Evolutionary conservation across 345 rosid genomes (phyloP), one percentile per base, ranked within the genome.

Genomic region (Isatis tinctoria): DNA sequence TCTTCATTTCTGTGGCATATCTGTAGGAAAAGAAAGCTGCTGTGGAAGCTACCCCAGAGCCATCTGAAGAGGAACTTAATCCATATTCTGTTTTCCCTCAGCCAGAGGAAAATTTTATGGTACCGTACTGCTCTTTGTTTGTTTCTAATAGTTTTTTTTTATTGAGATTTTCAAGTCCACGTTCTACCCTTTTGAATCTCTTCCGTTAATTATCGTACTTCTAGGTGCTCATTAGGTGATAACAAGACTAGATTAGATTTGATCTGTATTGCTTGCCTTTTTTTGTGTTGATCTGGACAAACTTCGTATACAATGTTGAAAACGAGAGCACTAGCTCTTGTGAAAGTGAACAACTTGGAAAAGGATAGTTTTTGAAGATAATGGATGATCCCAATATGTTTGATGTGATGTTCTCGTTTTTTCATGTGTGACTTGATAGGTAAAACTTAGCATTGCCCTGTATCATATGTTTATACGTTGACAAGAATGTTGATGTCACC

Each of bases 101-200:
- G 70, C 99, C 98, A 4, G 87, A 86, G 69, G 95, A 96, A 71
- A 96, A 96, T 82, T 73, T 80, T 81, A 87, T 85, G 98, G 98
- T 90, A 81, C 32, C 40, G 4, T 20, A 20, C 59, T 26, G 70
- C 47, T 16, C 60, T 59, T 70, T n/a, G 30, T 63, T 60, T 67
- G 27, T 36, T 60, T 51, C 27, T 51, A 20, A 12, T 32, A 20
- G 13, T 33, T 43, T 62, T 58, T 1, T 24, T 57, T 37, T 20
- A 43, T 44, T 49, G 35, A 35, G 27, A 45, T 47, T 24, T 67
- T 74, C 35, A 37, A 6, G 67, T 32, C 20, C 30, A 60, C 17
- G 12, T 18, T 60, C 45, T 17, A 52, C 10, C 14, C 28, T 41
- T 73, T 40, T 78, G 27, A 59, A 40, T 48, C 69, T 58, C 37